Evolutionary conservation across 1,284 basidiomycete species (phyloP).

Genomic region (Cryptococcus hybrid): DNA sequence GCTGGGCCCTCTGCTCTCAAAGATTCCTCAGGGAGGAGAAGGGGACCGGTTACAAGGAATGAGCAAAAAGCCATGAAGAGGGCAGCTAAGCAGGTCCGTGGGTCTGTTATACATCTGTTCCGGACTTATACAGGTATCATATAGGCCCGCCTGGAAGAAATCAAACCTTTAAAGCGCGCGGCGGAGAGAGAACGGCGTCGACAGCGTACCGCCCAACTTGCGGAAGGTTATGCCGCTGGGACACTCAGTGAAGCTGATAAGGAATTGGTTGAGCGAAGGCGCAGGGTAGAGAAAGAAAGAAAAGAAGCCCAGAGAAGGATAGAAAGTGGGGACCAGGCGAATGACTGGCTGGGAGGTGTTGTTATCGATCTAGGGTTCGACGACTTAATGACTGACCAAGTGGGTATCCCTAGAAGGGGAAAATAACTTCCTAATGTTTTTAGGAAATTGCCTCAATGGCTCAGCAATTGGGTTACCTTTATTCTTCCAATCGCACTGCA

Average conservation of each 20-base stretch:
- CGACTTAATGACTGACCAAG: conserved; percentile 89
- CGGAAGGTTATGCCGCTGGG: conserved; percentile 30
- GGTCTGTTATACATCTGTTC: background rate
- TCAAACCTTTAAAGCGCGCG: conserved; percentile 31
- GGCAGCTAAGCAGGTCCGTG: conserved; percentile 35
- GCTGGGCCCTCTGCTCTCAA: conserved; percentile 6
- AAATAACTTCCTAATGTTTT: background rate
- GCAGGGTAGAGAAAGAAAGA: conserved; percentile 22
- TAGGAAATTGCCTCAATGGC: conserved; percentile 86
- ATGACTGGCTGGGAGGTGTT: conserved; percentile 63
- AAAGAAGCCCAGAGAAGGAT: conserved; percentile 46
- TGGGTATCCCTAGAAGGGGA: conserved; percentile 50
- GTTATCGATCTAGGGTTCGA: conserved; percentile 94
- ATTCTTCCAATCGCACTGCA: conserved; percentile 77
- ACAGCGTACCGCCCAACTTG: conserved; percentile 18
- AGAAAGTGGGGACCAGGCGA: conserved; percentile 23
- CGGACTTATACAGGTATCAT: background rate
- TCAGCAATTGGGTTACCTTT: conserved; percentile 84
- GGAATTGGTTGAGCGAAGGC: conserved; percentile 24
- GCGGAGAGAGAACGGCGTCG: conserved; percentile 33
- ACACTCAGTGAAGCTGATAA: conserved; percentile 30
- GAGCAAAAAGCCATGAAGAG: conserved; percentile 39
- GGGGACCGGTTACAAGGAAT: conserved; percentile 8
- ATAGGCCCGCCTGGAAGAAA: conserved; percentile 23
- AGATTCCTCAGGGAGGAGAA: background rate